Evolutionary conservation across 2,329 filamentous ascomycete species (phyloP).

Genomic region (Laburnicola sp.): DNA sequence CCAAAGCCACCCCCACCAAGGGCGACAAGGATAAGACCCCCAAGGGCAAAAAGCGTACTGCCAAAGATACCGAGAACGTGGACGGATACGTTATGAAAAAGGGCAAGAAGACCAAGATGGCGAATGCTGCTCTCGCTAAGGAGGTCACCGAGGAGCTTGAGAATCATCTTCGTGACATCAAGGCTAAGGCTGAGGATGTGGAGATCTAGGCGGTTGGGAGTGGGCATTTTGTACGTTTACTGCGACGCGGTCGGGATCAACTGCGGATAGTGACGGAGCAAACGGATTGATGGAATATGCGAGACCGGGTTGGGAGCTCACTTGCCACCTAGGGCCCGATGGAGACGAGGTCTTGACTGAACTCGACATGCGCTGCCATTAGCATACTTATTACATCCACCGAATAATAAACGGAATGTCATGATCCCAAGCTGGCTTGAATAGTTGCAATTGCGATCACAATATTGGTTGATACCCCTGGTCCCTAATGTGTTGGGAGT

Average conservation of each 20-base stretch:
- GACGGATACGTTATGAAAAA: constrained; percentile 14
- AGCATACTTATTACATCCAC: neutral
- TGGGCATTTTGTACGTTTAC: neutral
- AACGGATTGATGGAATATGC: too few relatives aligned
- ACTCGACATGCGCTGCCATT: too few relatives aligned
- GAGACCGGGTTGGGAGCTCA: too few relatives aligned
- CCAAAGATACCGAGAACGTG: neutral
- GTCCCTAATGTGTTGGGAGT: neutral
- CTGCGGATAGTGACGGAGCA: too few relatives aligned
- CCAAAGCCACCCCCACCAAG: constrained; percentile 7
- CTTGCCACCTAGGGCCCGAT: too few relatives aligned
- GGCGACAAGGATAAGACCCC: neutral
- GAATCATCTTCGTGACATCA: neutral
- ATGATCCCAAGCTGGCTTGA: too few relatives aligned
- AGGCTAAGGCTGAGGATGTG: constrained; percentile 1
- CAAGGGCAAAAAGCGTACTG: constrained; percentile 18
- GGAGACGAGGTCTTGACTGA: too few relatives aligned
- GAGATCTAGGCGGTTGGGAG: neutral
- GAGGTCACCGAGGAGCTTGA: neutral
- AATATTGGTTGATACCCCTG: too few relatives aligned
- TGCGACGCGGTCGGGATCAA: too few relatives aligned
- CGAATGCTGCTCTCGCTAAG: constrained; percentile 1
- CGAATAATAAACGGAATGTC: too few relatives aligned
- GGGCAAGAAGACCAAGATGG: constrained; percentile 2
- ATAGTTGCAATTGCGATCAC: too few relatives aligned